Evolutionary conservation across 192 early-diverging fungal genomes (phyloP).

Genomic region (Backusella australiensis): DNA sequence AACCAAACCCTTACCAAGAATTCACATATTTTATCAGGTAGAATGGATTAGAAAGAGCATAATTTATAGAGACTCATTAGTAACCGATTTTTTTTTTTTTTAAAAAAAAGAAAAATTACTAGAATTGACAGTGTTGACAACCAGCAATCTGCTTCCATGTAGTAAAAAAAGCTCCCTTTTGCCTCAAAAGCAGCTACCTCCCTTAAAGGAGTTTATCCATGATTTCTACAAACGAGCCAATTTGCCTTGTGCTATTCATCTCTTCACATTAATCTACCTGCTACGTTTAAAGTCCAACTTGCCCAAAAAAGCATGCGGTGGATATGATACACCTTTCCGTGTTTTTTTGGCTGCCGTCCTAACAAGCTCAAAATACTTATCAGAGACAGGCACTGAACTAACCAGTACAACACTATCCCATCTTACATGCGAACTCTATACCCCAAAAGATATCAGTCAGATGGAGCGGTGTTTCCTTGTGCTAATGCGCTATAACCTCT

Average conservation of each 20-base stretch:
- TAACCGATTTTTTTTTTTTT: no score
- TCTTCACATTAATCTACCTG: constrained; percentile 64
- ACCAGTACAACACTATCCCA: constrained; percentile 23
- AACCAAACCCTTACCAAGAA: neutral
- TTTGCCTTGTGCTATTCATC: constrained; percentile 8
- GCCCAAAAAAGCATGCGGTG: constrained; percentile 55
- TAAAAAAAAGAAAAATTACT: neutral
- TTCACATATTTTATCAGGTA: neutral
- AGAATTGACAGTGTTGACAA: neutral
- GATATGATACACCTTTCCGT: constrained; percentile 64
- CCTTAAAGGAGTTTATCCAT: constrained; percentile 7
- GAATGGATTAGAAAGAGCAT: neutral
- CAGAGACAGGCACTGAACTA: constrained; percentile 33
- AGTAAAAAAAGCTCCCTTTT: neutral
- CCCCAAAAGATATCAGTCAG: constrained; percentile 42
- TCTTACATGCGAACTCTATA: constrained; percentile 42
- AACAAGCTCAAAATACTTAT: constrained; percentile 59
- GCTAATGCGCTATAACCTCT: constrained; percentile 41
- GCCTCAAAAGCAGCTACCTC: neutral
- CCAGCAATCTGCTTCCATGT: neutral
- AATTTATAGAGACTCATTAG: neutral
- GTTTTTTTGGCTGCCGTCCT: constrained; percentile 64
- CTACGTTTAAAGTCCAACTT: constrained; percentile 55
- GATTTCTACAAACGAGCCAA: constrained; percentile 11
- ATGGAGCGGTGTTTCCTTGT: constrained; percentile 50